Evolutionary conservation across 2,329 filamentous ascomycete genomes (phyloP), one percentile per base, ranked within the genome.

Genomic region (Dothideomycetes sp.): DNA sequence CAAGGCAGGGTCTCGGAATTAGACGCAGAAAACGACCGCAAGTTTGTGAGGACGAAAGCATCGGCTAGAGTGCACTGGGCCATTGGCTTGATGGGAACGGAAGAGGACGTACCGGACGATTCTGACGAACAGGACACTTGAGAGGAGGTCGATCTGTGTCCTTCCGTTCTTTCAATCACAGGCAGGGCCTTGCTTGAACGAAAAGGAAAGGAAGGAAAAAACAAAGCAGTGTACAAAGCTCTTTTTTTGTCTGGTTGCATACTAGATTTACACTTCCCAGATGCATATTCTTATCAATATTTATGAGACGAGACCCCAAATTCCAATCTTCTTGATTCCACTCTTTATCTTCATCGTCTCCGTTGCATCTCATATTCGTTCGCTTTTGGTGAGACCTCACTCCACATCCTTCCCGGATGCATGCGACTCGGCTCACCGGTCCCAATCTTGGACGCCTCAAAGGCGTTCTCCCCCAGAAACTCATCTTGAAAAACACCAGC

Each of bases 21-120:
- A 31, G 53, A 56, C 17, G 52, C 54, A 6, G 40, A 46, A 34
- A 47, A 56, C 12, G 68, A 74, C 51, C 60, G 71, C n/a, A 59
- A 67, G 38, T 69, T 71, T 50, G 57, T 88, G 9, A 71, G 80
- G 16, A 64, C 82, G n/a, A 73, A 73, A 33, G 71, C 73, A 48
- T 70, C 69, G 7, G 76, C 83, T 51, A 70, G 77, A 50, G 69
- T 82, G 3, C 78, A 80, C 51, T 87, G 82, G 65, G 86, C 85
- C 1, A 71, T 93, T 57, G 88, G 88, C 1, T 55, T 94, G 43
- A 62, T 94, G 46, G 78, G 77, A 3, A 72, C 85, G n/a, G 83
- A 93, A 53, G 75, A 81, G 43, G 84, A 93, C 58, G 68, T 91
- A 3, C 37, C 37, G 5, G 37, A 40, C 16, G 37, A 40, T 9